Evolutionary conservation across 1,284 basidiomycete species (phyloP), one percentile per base, ranked within the genome.

Genomic region (Moniliophthora roreri): DNA sequence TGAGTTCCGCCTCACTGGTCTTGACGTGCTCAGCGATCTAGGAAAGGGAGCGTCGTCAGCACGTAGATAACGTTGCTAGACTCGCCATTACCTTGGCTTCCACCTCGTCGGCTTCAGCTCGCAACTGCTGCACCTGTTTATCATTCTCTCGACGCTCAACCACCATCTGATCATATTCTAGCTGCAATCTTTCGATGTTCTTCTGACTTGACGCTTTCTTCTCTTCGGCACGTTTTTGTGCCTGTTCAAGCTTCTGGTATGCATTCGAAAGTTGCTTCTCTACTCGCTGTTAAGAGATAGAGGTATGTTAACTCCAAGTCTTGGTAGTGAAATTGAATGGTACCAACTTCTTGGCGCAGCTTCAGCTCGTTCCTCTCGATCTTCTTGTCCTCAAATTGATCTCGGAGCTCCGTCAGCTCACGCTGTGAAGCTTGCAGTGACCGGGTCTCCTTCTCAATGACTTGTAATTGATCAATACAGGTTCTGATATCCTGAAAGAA

Each of bases 101-200:
- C 26, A 84, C 72, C 34, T 78, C 79, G 50, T 82, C 79, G 2
- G 85, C 86, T 57, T 89, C 82, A 48, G 70, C 73, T n/a, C 86
- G 78, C 32, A 88, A 70, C 63, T 89, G 85, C 58, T 91, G 87
- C 1, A 90, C 79, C 49, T 87, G 79, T 54, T 80, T 82, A 59
- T 91, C 89, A 54, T 90, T 91, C 51, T 90, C 85, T 47, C 82
- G 73, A 44, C 89, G 74, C 62, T 90, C 89, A 15, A 81, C 62
- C 15, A 78, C 79, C 87, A 91, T 90, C 58, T 86, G 74, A 37
- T 89, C 83, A 64, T 87, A 93, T 70, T 93, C 88, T 36, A 72
- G 75, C 63, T 91, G 82, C 23, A 94, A 73, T 8, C 82, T 77
- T 50, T 87, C 83, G 51, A 93, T 82, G 10, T 82, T 86, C 56